A percentile compares a stretch with the other conserved stretches of the same genome.
These are phyloP conservation scores for Neocatenulostroma microsporum DNA, from an alignment of 2,329 filamentous ascomycete genomes.

Conservation along the genomic window DNA sequence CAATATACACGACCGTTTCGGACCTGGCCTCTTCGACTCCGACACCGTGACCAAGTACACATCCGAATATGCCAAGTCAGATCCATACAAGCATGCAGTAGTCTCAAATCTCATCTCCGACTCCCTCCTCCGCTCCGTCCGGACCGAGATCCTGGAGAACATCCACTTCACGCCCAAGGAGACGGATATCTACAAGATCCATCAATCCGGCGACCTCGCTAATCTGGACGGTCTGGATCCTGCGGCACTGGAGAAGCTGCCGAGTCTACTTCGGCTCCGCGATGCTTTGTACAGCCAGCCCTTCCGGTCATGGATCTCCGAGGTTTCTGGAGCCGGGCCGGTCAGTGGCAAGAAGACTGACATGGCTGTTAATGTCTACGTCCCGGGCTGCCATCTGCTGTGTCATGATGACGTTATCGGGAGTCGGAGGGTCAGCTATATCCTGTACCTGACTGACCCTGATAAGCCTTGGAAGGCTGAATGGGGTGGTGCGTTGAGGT, in stretches of 20 bases:
- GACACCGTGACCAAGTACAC: conserved; percentile 53
- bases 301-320: conserved; percentile 82
- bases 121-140: conserved; percentile 72
- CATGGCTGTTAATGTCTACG: conserved; percentile 99
- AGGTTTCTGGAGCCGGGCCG: conserved; percentile 76
- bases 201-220: conserved; percentile 94
- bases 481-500: conserved; percentile 85
- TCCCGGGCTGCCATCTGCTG: conserved; percentile 85
- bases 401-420: conserved; percentile 99
- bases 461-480: conserved; percentile 81
- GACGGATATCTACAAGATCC: conserved; percentile 99
- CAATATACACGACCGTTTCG: conserved; percentile 51
- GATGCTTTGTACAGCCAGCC: conserved; percentile 86
- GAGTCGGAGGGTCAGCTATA: conserved; percentile 92
- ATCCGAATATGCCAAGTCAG: conserved; percentile 54
- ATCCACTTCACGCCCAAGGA: conserved; percentile 97
- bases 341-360: conserved; percentile 92
- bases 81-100: conserved; percentile 84
- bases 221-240: conserved; percentile 93
- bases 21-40: conserved; percentile 57
- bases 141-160: conserved; percentile 79
- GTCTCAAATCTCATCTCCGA: conserved; percentile 76
- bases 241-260: conserved; percentile 73
- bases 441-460: conserved; percentile 89
- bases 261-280: conserved; percentile 82